These are phyloP conservation scores for Microcyclospora pomicola DNA, from an alignment of 2,329 filamentous ascomycete species.

Conservation along the genomic window DNA sequence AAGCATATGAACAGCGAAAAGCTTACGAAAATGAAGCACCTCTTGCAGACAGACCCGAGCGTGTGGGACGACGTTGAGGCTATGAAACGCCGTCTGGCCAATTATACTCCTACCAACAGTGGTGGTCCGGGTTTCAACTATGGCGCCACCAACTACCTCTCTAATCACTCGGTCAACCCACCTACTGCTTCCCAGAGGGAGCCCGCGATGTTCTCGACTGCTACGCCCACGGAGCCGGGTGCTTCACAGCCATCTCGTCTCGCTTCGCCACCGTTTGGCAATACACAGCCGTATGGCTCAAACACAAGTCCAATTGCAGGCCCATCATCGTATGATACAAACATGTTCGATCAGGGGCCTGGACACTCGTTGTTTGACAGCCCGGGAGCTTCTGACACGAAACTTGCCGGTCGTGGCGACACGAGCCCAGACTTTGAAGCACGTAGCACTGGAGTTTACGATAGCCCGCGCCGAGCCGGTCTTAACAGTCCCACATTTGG, in stretches of 20 bases:
- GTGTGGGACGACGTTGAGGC: constrained; percentile 8
- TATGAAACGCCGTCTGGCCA: constrained; percentile 2
- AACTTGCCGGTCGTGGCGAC: too few relatives aligned
- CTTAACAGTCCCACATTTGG: constrained; percentile 20
- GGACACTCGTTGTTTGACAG: too few relatives aligned
- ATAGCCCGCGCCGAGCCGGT: constrained; percentile 6
- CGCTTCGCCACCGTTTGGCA: too few relatives aligned
- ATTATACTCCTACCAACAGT: constrained; percentile 1
- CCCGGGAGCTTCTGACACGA: too few relatives aligned
- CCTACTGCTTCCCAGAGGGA: constrained; percentile 12
- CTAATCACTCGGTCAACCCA: constrained; percentile 2
- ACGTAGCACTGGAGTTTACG: constrained; percentile 2
- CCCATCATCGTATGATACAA: too few relatives aligned
- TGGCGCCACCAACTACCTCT: not conserved
- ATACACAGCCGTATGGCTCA: too few relatives aligned
- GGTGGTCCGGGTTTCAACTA: constrained; percentile 5
- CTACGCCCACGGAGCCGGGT: constrained; percentile 2
- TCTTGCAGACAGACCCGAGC: constrained; percentile 9
- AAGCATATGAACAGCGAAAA: constrained; percentile 17
- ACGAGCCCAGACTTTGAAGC: too few relatives aligned
- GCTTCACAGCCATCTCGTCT: too few relatives aligned
- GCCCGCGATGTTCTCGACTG: constrained; percentile 16
- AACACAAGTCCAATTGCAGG: too few relatives aligned
- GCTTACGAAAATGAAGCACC: constrained; percentile 13
- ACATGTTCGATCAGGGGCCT: too few relatives aligned